Base-by-base conservation (phyloP, 2,329 filamentous ascomycete species). In the Diaporthe sp. region DNA sequence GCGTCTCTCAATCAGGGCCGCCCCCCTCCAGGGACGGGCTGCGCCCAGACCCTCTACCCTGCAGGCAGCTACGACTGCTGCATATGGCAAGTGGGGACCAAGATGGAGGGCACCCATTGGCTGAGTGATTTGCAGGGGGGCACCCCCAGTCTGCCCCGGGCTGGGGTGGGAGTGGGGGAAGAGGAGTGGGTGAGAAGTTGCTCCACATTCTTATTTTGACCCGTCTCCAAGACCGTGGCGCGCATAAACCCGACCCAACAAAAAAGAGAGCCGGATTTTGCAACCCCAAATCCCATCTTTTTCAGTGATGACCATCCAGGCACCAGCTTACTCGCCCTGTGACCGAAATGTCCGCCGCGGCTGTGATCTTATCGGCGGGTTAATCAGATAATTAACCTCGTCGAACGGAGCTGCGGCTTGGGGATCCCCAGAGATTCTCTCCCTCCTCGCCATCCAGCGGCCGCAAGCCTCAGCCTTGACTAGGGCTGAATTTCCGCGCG, bases 171-270 rank as follows among this genome's bases (percentile, higher is more conserved):
- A 17, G 28, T 40, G 12, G 25, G 67, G 52, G 35, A 47, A 28
- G 45, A 13, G 12, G 13, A n/a, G 45, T 68, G n/a, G 50, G 47
- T 30, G 38, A 30, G 61, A 22, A 15, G 25, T 12, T 22, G 15
- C 58, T 72, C 69, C 69, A 30, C 69, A 61, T 61, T 61, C 57
- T 64, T 72, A 72, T 42, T 72, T 35, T 33, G 30, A 72, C 70
- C 57, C 70, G 50, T 57, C 67, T 30, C 57, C 38, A 38, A 50
- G 45, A 50, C 30, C 33, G 45, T 52, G 69, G 58, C 69, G 55
- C 33, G 45, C 55, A 38, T 47, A 71, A 52, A 61, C 28, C 69
- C 40, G 55, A 64, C 40, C 52, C 61, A 67, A 47, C 61, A 67
- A 50, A 25, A 35, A 13, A 12, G 15, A 13, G 15, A 13, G 30